Evolutionary conservation across 352 stramenopile genomes (phyloP).

Genomic region (Pythium brachiatum): DNA sequence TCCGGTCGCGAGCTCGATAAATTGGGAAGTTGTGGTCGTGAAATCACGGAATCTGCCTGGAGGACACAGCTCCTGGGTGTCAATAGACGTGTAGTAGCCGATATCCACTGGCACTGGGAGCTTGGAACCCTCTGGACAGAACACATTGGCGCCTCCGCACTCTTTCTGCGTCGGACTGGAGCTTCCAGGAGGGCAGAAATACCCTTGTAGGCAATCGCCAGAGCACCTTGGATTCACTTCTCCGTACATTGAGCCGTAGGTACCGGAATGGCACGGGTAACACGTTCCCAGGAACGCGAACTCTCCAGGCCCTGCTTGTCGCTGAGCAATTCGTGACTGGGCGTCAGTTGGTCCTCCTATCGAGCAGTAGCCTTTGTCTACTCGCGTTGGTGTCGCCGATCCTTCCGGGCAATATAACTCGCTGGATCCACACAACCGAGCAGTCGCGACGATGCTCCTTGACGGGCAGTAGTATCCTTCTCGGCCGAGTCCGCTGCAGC

Average conservation of each 20-base stretch:
- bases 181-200: slow-evolving; percentile 62
- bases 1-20: slow-evolving; percentile 42
- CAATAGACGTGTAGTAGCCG: slow-evolving; percentile 51
- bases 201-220: slow-evolving; percentile 58
- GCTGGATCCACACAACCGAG: slow-evolving; percentile 26
- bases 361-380: slow-evolving; percentile 34
- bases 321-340: slow-evolving; percentile 30
- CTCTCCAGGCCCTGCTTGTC: slow-evolving; percentile 38
- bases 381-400: slow-evolving; percentile 12
- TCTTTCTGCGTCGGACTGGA: slow-evolving; percentile 37
- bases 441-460: slow-evolving; percentile 20
- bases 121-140: slow-evolving; percentile 39
- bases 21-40: slow-evolving; percentile 25
- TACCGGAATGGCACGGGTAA: slow-evolving; percentile 60
- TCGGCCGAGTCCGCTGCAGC: slow-evolving; percentile 41
- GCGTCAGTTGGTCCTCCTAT: not conserved
- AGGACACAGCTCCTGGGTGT: slow-evolving; percentile 34
- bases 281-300: slow-evolving; percentile 60
- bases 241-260: slow-evolving; percentile 41
- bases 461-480: slow-evolving; percentile 42
- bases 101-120: slow-evolving; percentile 19
- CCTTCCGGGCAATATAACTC: slow-evolving; percentile 36
- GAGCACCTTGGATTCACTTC: slow-evolving; percentile 50
- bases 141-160: slow-evolving; percentile 46
- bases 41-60: slow-evolving; percentile 36